Evolutionary conservation across 169 alveolate genomes (phyloP), one percentile per base, ranked within the genome.

Genomic region (Cyclospora cayetanensis): DNA sequence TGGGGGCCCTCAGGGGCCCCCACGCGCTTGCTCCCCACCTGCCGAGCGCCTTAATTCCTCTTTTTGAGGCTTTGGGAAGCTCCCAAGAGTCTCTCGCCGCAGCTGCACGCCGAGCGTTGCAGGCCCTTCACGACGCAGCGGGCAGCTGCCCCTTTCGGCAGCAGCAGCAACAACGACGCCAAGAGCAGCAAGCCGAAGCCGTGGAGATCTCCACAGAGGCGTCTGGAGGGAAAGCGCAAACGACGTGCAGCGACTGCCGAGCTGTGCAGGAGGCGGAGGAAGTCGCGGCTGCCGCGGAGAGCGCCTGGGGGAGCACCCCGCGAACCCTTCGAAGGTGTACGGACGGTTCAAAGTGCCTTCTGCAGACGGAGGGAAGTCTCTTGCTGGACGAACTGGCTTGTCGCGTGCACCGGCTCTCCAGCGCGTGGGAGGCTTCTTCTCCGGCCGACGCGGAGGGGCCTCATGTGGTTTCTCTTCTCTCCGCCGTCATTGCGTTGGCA

Each of bases 401-500:
- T n/a, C 35, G 5, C 42, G n/a, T 25, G 79, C 79, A 27, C 43
- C 42, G 29, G 12, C 79, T 25, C n/a, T 34, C n/a, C n/a, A n/a
- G n/a, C n/a, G n/a, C 35, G 34, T 34, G 22, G 79, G 42, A 25
- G 39, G 42, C 25, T n/a, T 34, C 11, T n/a, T 20, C 20, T 2
- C 79, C 25, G 34, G 42, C 25, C n/a, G 42, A 66, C 43, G 42
- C 22, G 39, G 79, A 66, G 35, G 79, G 29, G 35, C 79, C 79
- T 3, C 74, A 27, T 29, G 35, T 50, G 3, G 89, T 37, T 1
- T 27, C 76, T 35, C 79, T 82, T 35, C 55, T 82, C 27, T 12
- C 79, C 7, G 80, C 82, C 20, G 63, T 84, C 42, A 63, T 84
- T 4, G 91, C 91, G 52, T 63, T 84, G n/a, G 91, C 91, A 27